Base-by-base conservation (phyloP, 768 basidiomycete species). In the Suillus variegatus region DNA sequence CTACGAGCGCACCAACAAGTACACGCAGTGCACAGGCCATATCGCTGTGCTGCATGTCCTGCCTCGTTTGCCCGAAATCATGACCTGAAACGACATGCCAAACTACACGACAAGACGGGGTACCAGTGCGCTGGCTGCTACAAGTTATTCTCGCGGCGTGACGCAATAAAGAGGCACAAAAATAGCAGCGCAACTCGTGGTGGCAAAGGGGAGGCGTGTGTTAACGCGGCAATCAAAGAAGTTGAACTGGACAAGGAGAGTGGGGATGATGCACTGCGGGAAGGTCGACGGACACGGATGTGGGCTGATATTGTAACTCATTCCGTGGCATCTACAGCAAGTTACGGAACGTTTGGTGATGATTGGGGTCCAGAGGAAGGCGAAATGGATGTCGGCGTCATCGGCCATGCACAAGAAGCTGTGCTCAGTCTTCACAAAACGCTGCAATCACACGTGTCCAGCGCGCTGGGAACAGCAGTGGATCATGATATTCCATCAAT, bases 51-150 rank as follows among this genome's bases (percentile, higher is more conserved):
- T 2, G 73, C 77, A 4, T 93, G 92, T 65, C 87, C 91, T 7
- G 90, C 90, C 6, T 89, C 89, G 18, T 93, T 93, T 75, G 86
- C 88, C 4, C 85, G 92, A 57, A 91, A 89, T 67, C 91, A 93
- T 68, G 92, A 93, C 73, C 81, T 92, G 56, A 92, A 91, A 76
- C 85, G 92, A n/a, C 92, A 93, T 74, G 72, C 84, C 58, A 86
- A 86, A 70, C 77, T 90, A 46, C 92, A 93, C 73, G 89, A 88
- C 65, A 86, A 83, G 69, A 89, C 84, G 67, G 89, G 88, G 32
- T 93, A 85, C 85, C 85, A 88, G 69, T 93, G 92, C 70, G 81
- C 78, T 44, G 91, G 90, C 3, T 93, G 92, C 71, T 83, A 82
- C 55, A 92, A 91, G 75, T 78, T 88, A 25, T 93, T 93, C 72